These are phyloP conservation scores for Fibroporia radiculosa DNA, from an alignment of 768 basidiomycete species.

Conservation along the genomic window DNA sequence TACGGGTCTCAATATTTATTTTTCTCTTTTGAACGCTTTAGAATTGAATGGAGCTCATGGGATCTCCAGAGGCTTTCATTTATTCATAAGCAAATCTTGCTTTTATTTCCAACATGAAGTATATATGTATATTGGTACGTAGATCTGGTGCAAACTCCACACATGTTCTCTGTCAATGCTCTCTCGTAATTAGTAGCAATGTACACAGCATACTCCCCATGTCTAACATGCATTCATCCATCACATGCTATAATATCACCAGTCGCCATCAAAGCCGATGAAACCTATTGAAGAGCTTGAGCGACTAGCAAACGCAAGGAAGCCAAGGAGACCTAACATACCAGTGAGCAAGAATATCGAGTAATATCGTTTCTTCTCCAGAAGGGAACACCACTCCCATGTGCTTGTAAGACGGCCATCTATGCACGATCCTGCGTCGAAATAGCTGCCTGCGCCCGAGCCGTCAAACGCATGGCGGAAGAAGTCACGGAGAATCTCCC, in stretches of 20 bases:
- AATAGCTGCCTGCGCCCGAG: slow-evolving; percentile 87
- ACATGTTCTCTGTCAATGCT: too few relatives aligned
- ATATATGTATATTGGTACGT: too few relatives aligned
- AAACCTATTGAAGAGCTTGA: slow-evolving; percentile 55
- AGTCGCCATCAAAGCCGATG: slow-evolving; percentile 80
- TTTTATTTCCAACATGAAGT: too few relatives aligned
- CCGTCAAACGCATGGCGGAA: slow-evolving; percentile 87
- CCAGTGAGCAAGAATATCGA: slow-evolving; percentile 69
- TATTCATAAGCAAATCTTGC: too few relatives aligned
- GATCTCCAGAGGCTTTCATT: too few relatives aligned
- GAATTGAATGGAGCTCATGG: too few relatives aligned
- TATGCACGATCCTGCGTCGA: slow-evolving; percentile 79
- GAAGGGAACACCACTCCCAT: slow-evolving; percentile 84
- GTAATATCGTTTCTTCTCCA: slow-evolving; percentile 86
- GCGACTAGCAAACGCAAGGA: too few relatives aligned
- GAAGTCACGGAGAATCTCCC: slow-evolving; percentile 76
- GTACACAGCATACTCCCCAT: too few relatives aligned
- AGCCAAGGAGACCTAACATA: too few relatives aligned
- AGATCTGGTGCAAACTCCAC: too few relatives aligned
- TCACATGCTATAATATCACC: slow-evolving; percentile 42
- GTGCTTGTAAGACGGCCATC: slow-evolving; percentile 84
- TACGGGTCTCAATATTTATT: slow-evolving; percentile 37
- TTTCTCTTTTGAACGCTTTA: slow-evolving; percentile 2
- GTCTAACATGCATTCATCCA: too few relatives aligned
- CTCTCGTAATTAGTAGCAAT: too few relatives aligned